Evolutionary conservation across 371 early-diverging fungal species (phyloP).

Genomic region (Modicella reniformis): DNA sequence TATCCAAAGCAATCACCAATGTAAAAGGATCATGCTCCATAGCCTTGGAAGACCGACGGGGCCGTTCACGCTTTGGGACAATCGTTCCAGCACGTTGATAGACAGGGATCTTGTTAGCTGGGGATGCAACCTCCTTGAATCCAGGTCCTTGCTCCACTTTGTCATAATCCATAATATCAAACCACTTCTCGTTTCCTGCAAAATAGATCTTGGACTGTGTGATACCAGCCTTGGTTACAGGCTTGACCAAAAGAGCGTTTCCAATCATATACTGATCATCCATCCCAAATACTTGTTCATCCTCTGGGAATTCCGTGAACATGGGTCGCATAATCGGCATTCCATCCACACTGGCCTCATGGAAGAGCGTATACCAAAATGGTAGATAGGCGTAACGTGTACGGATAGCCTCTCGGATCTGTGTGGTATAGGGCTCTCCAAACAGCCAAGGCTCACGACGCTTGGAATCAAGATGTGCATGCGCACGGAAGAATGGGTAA

Average conservation of each 20-base stretch:
- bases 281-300: conserved; percentile 73
- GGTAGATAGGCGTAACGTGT: conserved; percentile 83
- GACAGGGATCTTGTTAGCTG: conserved; percentile 82
- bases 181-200: conserved; percentile 62
- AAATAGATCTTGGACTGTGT: conserved; percentile 73
- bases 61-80: conserved; percentile 85
- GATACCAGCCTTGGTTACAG: conserved; percentile 70
- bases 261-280: conserved; percentile 91
- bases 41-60: conserved; percentile 83
- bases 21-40: conserved; percentile 93
- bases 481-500: conserved; percentile 94
- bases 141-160: conserved; percentile 58
- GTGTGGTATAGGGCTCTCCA: conserved; percentile 79
- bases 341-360: conserved; percentile 72
- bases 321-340: conserved; percentile 85
- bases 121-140: conserved; percentile 65
- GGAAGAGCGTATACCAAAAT: conserved; percentile 85
- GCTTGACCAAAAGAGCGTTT: conserved; percentile 77
- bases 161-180: conserved; percentile 61
- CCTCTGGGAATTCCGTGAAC: conserved; percentile 83
- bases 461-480: conserved; percentile 94
- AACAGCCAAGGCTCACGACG: conserved; percentile 96
- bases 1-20: conserved; percentile 81
- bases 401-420: conserved; percentile 77
- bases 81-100: conserved; percentile 90